These are phyloP conservation scores for Candida stauntonica DNA, from an alignment of 805 yeast species.

Conservation along the genomic window DNA sequence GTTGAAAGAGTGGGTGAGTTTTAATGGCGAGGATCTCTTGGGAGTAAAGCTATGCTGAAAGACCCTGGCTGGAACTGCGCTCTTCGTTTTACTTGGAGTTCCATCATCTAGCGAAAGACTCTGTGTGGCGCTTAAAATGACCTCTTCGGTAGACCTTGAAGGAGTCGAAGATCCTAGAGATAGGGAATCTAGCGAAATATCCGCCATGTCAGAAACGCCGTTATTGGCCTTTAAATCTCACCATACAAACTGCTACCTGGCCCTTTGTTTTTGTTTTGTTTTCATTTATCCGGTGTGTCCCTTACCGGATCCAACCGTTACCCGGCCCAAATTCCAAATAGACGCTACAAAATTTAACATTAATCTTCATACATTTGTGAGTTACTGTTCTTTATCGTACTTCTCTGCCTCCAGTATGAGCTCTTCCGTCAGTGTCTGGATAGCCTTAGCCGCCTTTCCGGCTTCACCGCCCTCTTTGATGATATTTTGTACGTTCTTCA, in stretches of 20 bases:
- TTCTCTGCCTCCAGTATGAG: slow-evolving; percentile 5
- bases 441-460: slow-evolving; percentile 45
- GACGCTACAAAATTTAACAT: not conserved
- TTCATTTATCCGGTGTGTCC: not conserved
- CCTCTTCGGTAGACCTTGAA: not conserved
- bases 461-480: slow-evolving; percentile 71
- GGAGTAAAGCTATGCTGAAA: slow-evolving; percentile 6
- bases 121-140: slow-evolving; percentile 6
- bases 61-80: not conserved
- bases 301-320: not conserved
- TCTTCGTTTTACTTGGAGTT: not conserved
- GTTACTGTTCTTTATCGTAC: slow-evolving; percentile 6
- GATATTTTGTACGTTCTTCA: slow-evolving; percentile 44
- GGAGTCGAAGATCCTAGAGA: slow-evolving; percentile 1
- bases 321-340: not conserved
- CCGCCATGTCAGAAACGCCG: no score
- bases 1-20: slow-evolving; percentile 3
- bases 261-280: not conserved
- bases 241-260: not conserved
- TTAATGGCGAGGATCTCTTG: slow-evolving; percentile 8
- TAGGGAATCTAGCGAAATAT: slow-evolving; percentile 9
- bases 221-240: no score
- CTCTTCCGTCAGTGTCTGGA: slow-evolving; percentile 15
- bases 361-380: not conserved
- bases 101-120: slow-evolving; percentile 2